A percentile compares a stretch with the other conserved stretches of the same genome.
These are phyloP conservation scores for Yamadazyma tumulicola DNA, from an alignment of 805 yeast species.

Conservation along the genomic window DNA sequence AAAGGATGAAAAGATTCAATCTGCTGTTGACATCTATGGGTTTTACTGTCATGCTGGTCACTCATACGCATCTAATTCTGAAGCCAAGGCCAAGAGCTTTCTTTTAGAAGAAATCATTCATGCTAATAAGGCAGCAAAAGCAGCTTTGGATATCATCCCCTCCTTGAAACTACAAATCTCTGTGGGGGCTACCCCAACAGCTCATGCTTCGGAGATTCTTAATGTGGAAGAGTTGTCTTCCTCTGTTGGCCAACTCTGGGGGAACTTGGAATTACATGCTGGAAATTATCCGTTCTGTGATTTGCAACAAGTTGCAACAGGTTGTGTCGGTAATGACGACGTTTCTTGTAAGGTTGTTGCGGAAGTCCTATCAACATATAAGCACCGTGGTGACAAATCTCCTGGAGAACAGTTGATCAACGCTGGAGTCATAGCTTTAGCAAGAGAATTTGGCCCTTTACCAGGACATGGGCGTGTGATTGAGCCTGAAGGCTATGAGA, in stretches of 20 bases:
- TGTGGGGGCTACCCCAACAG: slow-evolving; percentile 82
- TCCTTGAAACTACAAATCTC: slow-evolving; percentile 47
- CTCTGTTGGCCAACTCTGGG: slow-evolving; percentile 6
- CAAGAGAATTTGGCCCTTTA: slow-evolving; percentile 58
- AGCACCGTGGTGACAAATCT: slow-evolving; percentile 45
- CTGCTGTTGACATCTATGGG: slow-evolving; percentile 51
- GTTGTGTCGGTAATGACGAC: slow-evolving; percentile 57
- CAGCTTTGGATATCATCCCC: slow-evolving; percentile 34
- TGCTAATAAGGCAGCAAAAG: slow-evolving; percentile 51
- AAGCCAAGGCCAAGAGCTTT: slow-evolving; percentile 43
- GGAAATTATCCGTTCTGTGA: slow-evolving; percentile 76
- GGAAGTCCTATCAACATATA: slow-evolving; percentile 53
- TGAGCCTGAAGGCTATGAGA: slow-evolving; percentile 39
- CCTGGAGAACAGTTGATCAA: slow-evolving; percentile 66
- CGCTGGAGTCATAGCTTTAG: slow-evolving; percentile 69
- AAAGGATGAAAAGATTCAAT: slow-evolving; percentile 19
- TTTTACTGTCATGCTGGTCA: slow-evolving; percentile 81
- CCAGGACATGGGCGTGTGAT: slow-evolving; percentile 58
- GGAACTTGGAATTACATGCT: slow-evolving; percentile 64
- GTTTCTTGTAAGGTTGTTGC: slow-evolving; percentile 60
- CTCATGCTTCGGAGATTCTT: slow-evolving; percentile 49
- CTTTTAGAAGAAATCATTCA: slow-evolving; percentile 56
- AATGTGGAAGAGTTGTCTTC: slow-evolving; percentile 21
- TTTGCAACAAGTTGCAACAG: slow-evolving; percentile 73
- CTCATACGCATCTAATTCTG: slow-evolving; percentile 51